Evolutionary conservation across 2,329 filamentous ascomycete genomes (phyloP).

Genomic region (Plenodomus lindquistii): DNA sequence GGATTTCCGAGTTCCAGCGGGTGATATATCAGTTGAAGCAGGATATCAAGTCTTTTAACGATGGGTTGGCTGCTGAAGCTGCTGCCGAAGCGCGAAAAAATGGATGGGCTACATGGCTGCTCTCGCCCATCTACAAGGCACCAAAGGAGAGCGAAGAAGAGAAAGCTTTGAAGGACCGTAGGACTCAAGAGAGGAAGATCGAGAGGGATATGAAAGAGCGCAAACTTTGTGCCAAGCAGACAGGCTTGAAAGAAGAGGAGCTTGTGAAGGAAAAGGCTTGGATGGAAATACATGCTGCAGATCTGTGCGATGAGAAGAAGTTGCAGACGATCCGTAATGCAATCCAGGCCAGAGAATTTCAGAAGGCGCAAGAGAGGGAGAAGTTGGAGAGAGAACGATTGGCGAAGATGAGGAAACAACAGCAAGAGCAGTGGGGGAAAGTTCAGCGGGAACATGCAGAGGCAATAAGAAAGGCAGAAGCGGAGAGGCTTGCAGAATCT

Average conservation of each 20-base stretch:
- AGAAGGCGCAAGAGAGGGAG: too few species aligned
- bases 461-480: too few species aligned
- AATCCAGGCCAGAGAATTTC: too few species aligned
- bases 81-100: conserved; percentile 35
- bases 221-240: conserved; percentile 17
- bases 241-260: conserved; percentile 21
- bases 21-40: conserved; percentile 25
- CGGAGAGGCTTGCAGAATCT: too few species aligned
- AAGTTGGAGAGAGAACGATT: too few species aligned
- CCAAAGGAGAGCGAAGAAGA: conserved; percentile 36
- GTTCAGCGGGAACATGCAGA: too few species aligned
- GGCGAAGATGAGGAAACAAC: too few species aligned
- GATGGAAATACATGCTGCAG: conserved; percentile 18
- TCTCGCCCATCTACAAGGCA: conserved; percentile 36
- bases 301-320: conserved; percentile 18
- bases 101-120: conserved; percentile 31
- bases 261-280: conserved; percentile 8
- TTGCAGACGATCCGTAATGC: too few species aligned
- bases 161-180: conserved; percentile 37
- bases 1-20: conserved; percentile 21
- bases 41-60: conserved; percentile 31
- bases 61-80: conserved; percentile 30
- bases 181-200: conserved; percentile 35
- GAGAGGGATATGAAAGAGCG: conserved; percentile 42
- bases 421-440: too few species aligned